Percentiles rank a stretch among this genome's conserved stretches.
Conservation (phyloP, 2,329 filamentous ascomycete species). For the Curvularia lunata region DNA sequence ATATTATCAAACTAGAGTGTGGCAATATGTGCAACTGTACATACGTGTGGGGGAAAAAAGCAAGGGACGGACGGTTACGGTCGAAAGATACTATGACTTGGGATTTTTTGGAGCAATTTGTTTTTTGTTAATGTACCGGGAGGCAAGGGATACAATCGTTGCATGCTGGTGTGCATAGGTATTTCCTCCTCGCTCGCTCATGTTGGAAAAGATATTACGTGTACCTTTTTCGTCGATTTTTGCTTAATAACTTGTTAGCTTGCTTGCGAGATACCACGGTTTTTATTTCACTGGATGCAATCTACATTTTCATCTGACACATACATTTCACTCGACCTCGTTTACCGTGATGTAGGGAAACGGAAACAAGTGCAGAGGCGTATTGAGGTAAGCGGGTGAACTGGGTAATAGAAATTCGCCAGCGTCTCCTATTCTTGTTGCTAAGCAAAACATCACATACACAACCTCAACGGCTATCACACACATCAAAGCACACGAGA, state of each 20-base stretch:
- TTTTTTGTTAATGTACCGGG: background rate
- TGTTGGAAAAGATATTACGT: conserved; percentile 7
- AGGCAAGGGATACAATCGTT: background rate
- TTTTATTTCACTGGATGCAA: background rate
- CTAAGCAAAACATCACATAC: background rate
- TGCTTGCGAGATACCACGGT: conserved; percentile 25
- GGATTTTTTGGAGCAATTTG: conserved; percentile 1
- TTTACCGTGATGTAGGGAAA: background rate
- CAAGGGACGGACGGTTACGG: background rate
- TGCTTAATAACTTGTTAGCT: conserved; percentile 1
- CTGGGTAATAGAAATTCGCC: background rate
- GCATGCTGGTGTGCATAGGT: conserved; percentile 1
- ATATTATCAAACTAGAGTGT: background rate
- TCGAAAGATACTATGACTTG: background rate
- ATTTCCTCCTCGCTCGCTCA: background rate
- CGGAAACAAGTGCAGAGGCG: background rate
- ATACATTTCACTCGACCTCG: background rate
- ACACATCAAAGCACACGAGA: background rate
- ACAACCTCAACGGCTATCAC: background rate
- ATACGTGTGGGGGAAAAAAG: background rate
- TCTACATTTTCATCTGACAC: background rate
- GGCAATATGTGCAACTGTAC: background rate
- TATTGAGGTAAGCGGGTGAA: background rate
- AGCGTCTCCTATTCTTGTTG: background rate
- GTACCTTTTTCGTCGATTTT: background rate